Evolutionary conservation across 257 asterid genomes (phyloP), one percentile per base, ranked within the genome.

Genomic region (Plantago major): DNA sequence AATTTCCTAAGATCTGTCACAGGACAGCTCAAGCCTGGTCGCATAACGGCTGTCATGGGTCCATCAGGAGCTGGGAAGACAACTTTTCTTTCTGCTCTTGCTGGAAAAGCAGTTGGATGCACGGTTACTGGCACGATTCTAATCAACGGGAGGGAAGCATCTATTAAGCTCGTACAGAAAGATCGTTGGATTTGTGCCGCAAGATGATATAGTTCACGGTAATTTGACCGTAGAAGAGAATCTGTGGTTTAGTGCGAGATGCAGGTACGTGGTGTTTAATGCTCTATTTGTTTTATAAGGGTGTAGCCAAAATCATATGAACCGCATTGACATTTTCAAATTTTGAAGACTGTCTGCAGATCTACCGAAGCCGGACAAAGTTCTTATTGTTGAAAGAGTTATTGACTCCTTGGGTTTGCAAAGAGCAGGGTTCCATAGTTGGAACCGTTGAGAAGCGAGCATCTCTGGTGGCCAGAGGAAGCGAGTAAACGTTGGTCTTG

Each of bases 21-120:
- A 11, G 89, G 89, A 62, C 76, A 63, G 78, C 62, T 82, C 67
- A 74, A 66, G 62, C 89, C 89, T 6, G 83, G 89, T 37, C 83
- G 81, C n/a, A 74, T 79, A 42, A 72, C 81, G 12, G 78, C 89
- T 56, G 71, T 77, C 58, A 82, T 82, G 89, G 89, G 89, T 6
- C 89, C 89, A 6, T 82, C 89, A 0, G 89, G 89, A 52, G 89
- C 89, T 58, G 89, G 88, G 48, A 82, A 82, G 60, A 82, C 89
- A 0, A 82, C 89, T 10, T 79, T 82, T 74, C 82, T 82, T 74
- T 82, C 89, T 48, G 89, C 89, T 65, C 64, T 82, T 9, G 83
- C 85, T 46, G 89, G 89, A 67, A 82, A 82, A 74, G 67, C 81
- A 26, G 81, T 79, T 45, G 89, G 89, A 48, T 82, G 85, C 78